Base-by-base conservation (phyloP, 106 monocot genomes). In the Dioscorea zingiberensis region DNA sequence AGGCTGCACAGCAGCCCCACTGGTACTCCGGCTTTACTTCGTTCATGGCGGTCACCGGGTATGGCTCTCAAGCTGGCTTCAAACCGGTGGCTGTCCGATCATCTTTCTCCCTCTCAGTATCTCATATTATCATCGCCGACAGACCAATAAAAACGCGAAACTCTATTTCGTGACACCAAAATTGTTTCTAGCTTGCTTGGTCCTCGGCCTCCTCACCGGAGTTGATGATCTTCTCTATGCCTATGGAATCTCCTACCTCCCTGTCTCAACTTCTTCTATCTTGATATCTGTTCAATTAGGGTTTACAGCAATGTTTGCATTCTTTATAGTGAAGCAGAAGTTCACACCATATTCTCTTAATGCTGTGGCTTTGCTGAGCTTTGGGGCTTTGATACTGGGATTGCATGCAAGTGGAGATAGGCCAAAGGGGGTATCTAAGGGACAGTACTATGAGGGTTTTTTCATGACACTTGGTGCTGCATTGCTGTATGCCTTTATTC, bases 271-370 rank as follows among this genome's bases (percentile, higher is more conserved):
- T 15, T 76, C 72, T 7, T 64, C 80, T 29, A 45, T 85, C 55
- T 61, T 80, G 16, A 56, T 78, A 44, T 77, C 85, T 6, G 71
- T 71, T 7, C 77, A 81, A 22, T 78, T 81, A 46, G 85, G 29
- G 5, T 81, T 81, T 66, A 81, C 77, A 0, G 81, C 81, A 14
- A 7, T 78, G 27, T 81, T 81, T 47, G 77, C 81, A 3, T 75
- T 81, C 46, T 47, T 85, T 27, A 45, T 85, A 6, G 81, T 85
- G 45, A 47, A 48, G 47, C 85, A 85, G 60, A 70, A 58, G 78
- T 81, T 86, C 55, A 81, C 81, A n/a, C 46, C 85, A 2, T 75
- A 27, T 55, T 86, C 81, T 21, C 53, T 78, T 19, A 86, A 86
- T 59, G 68, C 85, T 4, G 69, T 86, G 32, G 78, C 63, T 30